phyloP scores from a whole-genome alignment of 176 grass and related monocot species.

The Bolboschoenus planiculmis region DNA sequence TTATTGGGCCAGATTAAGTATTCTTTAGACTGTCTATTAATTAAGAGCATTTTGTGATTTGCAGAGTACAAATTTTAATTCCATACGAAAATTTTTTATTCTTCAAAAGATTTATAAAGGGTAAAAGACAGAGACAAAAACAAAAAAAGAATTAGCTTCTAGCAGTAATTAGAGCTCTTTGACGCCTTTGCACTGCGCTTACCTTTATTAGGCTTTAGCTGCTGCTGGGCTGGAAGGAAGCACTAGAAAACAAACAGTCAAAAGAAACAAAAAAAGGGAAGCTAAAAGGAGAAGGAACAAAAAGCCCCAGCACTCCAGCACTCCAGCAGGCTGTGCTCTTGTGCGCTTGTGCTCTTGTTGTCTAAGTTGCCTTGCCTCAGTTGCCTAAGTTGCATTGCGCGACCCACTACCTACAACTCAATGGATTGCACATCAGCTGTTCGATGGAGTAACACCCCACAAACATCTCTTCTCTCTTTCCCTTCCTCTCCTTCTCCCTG shows the following conservation, averaged over 20 bases:
- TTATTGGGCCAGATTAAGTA: not conserved
- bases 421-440: conserved; percentile 27
- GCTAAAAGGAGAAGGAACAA: conserved; percentile 21
- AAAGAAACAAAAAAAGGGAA: conserved; percentile 2
- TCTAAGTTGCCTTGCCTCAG: not conserved
- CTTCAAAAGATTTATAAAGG: not conserved
- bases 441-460: conserved; percentile 24
- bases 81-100: not conserved
- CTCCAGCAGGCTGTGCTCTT: not conserved
- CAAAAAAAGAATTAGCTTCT: not conserved
- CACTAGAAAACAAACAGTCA: conserved; percentile 6
- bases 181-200: conserved; percentile 1
- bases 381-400: not conserved
- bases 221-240: conserved; percentile 17
- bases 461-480: conserved; percentile 4
- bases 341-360: no score
- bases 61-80: no score
- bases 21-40: not conserved
- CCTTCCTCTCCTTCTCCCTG: not conserved
- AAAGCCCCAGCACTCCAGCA: not conserved
- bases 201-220: conserved; percentile 11
- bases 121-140: not conserved
- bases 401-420: conserved; percentile 4
- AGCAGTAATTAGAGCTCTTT: conserved; percentile 4
- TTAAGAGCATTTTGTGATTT: not conserved